phyloP scores from a whole-genome alignment of 768 basidiomycete species.

The Clathrus columnatus region DNA sequence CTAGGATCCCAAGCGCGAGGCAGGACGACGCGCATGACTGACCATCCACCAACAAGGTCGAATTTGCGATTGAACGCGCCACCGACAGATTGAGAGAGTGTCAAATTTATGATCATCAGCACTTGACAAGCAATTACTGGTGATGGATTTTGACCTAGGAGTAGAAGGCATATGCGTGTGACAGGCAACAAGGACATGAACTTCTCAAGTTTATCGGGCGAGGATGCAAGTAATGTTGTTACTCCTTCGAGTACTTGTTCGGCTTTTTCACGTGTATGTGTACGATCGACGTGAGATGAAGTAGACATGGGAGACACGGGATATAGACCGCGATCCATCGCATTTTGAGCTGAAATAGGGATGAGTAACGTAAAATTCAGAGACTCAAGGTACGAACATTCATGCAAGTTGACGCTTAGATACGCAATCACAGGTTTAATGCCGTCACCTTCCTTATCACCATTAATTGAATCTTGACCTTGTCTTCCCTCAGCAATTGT shows the following conservation, averaged over 20 bases:
- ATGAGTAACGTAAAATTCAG: background rate
- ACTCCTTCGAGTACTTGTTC: constrained; percentile 61
- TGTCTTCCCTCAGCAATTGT: background rate
- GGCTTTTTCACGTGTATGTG: constrained; percentile 46
- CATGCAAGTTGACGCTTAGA: constrained; percentile 70
- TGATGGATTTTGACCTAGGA: constrained; percentile 69
- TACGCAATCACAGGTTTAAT: constrained; percentile 86
- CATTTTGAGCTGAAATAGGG: background rate
- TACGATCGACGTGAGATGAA: constrained; percentile 47
- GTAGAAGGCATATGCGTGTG: constrained; percentile 67
- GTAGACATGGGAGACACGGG: constrained; percentile 45
- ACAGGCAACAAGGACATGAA: constrained; percentile 69
- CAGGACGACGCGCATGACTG: constrained; percentile 56
- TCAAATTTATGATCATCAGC: constrained; percentile 48
- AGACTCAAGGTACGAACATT: constrained; percentile 33
- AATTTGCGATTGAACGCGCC: constrained; percentile 68
- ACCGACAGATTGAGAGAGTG: constrained; percentile 40
- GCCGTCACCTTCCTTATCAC: constrained; percentile 41
- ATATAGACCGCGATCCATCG: constrained; percentile 7
- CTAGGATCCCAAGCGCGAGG: constrained; percentile 57
- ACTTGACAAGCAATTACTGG: constrained; percentile 48
- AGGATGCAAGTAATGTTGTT: constrained; percentile 49
- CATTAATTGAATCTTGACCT: background rate
- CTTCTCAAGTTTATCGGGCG: constrained; percentile 47
- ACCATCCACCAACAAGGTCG: constrained; percentile 81